Evolutionary conservation across 257 asterid species (phyloP).

Genomic region (Rauvolfia tetraphylla): DNA sequence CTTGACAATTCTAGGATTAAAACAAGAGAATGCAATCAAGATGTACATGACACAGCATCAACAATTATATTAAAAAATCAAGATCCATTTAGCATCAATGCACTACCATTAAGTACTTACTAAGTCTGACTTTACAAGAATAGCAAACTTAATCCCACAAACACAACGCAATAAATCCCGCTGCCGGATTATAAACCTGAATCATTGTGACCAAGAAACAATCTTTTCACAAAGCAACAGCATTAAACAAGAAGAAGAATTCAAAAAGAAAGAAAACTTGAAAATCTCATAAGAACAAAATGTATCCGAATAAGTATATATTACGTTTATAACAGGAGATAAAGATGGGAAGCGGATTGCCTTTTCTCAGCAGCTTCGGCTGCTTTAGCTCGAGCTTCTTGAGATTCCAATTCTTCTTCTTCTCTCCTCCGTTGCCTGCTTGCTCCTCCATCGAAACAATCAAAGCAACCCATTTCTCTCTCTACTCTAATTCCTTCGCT

Average conservation of each 20-base stretch:
- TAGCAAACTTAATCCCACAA: background rate
- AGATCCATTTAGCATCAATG: background rate
- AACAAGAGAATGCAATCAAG: no score
- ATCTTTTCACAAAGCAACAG: background rate
- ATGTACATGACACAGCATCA: background rate
- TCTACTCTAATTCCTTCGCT: no score
- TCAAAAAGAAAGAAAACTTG: background rate
- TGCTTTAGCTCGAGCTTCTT: slow-evolving; percentile 77
- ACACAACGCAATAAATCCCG: background rate
- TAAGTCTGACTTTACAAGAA: background rate
- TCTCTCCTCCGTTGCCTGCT: slow-evolving; percentile 62
- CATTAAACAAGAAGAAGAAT: background rate
- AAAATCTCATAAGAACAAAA: background rate
- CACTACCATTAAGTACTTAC: background rate
- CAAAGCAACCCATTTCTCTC: slow-evolving; percentile 72
- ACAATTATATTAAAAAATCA: background rate
- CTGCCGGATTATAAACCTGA: background rate
- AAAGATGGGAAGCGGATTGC: slow-evolving; percentile 18
- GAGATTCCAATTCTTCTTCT: slow-evolving; percentile 77
- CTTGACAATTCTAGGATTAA: background rate
- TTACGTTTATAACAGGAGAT: background rate
- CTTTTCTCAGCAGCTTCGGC: slow-evolving; percentile 96
- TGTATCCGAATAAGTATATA: no score
- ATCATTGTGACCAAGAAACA: background rate
- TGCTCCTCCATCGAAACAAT: slow-evolving; percentile 76